phyloP scores from a whole-genome alignment of 1,284 basidiomycete genomes.

The Melampsora abietis-canadensis region DNA sequence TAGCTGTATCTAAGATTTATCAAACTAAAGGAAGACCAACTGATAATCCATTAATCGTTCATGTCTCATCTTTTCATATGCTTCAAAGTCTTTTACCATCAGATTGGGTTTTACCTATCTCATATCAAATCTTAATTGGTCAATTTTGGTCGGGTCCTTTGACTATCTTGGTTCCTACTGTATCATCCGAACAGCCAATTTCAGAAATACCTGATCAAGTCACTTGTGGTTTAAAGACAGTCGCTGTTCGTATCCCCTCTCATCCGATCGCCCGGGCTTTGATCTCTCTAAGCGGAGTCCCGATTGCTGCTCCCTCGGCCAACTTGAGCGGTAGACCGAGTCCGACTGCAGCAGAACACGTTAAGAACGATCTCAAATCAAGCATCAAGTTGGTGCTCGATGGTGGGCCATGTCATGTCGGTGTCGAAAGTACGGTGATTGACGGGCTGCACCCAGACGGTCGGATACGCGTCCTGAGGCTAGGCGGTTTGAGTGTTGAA shows the following conservation, averaged over 20 bases:
- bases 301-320: slow-evolving; percentile 90
- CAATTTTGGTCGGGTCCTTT: slow-evolving; percentile 94
- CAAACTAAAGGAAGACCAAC: slow-evolving; percentile 83
- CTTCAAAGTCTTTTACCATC: slow-evolving; percentile 66
- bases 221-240: slow-evolving; percentile 74
- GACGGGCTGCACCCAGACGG: slow-evolving; percentile 67
- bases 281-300: slow-evolving; percentile 70
- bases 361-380: slow-evolving; percentile 60
- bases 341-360: slow-evolving; percentile 87
- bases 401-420: slow-evolving; percentile 85
- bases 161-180: slow-evolving; percentile 81
- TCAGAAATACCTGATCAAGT: slow-evolving; percentile 58
- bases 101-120: slow-evolving; percentile 47
- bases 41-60: slow-evolving; percentile 97
- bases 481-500: slow-evolving; percentile 90
- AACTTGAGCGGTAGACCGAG: slow-evolving; percentile 92
- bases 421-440: slow-evolving; percentile 92
- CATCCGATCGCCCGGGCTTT: slow-evolving; percentile 88
- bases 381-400: slow-evolving; percentile 76
- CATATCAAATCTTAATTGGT: slow-evolving; percentile 71
- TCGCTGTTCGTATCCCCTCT: slow-evolving; percentile 89
- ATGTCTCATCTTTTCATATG: slow-evolving; percentile 84
- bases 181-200: slow-evolving; percentile 36
- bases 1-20: slow-evolving; percentile 75
- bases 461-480: slow-evolving; percentile 75